These are phyloP conservation scores for Penicillium brasilianum DNA, from an alignment of 2,329 filamentous ascomycete species.

Conservation along the genomic window DNA sequence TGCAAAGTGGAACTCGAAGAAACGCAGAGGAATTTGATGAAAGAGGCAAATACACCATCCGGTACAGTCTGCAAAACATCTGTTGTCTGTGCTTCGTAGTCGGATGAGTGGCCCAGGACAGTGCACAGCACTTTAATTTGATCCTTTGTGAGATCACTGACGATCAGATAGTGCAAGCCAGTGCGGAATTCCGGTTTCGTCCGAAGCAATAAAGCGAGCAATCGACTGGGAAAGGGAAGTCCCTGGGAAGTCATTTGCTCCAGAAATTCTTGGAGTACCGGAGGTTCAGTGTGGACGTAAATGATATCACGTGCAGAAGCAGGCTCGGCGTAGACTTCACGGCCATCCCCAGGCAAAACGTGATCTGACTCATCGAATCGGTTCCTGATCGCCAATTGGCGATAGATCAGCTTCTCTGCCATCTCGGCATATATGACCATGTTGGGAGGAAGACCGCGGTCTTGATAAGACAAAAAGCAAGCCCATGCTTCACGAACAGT, in stretches of 20 bases:
- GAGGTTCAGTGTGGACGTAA: constrained; percentile 61
- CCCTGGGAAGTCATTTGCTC: constrained; percentile 54
- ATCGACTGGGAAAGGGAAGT: constrained; percentile 49
- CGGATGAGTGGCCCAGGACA: constrained; percentile 22
- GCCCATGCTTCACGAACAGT: constrained; percentile 69
- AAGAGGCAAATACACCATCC: constrained; percentile 49
- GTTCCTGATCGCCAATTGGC: constrained; percentile 33
- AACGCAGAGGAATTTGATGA: constrained; percentile 50
- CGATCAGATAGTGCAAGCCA: constrained; percentile 51
- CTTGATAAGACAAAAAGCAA: constrained; percentile 63
- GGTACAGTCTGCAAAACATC: constrained; percentile 39
- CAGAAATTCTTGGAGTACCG: constrained; percentile 58
- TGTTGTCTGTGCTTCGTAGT: constrained; percentile 21
- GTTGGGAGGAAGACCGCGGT: constrained; percentile 44
- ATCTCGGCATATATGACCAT: constrained; percentile 60
- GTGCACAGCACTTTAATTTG: constrained; percentile 40
- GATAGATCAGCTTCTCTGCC: constrained; percentile 59
- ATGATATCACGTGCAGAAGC: constrained; percentile 62
- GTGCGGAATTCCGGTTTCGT: constrained; percentile 45
- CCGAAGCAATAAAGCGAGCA: constrained; percentile 58
- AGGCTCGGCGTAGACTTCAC: constrained; percentile 60
- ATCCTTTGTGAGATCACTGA: constrained; percentile 41
- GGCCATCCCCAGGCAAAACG: constrained; percentile 60
- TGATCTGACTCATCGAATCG: constrained; percentile 31
- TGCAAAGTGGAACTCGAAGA: constrained; percentile 30